Evolutionary conservation across 345 rosid genomes (phyloP), one percentile per base, ranked within the genome.

Genomic region (Euphorbia tirucalli): DNA sequence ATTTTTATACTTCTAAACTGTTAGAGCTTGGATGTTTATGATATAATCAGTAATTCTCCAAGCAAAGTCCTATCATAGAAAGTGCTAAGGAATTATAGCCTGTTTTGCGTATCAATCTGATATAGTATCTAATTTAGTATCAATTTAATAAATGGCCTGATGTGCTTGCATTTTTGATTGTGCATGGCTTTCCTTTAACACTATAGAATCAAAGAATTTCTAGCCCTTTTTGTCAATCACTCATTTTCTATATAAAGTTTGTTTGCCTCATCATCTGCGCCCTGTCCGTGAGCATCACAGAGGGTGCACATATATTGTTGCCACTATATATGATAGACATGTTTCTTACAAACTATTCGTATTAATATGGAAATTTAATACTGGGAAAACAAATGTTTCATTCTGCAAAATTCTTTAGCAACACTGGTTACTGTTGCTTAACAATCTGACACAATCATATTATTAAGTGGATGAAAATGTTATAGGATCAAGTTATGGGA

Each of bases 1-100:
- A 60, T 21, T 5, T 64, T 11, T 71, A 19, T 16, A 63, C 19
- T n/a, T 68, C 13, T 56, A 30, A 70, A 55, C 61, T 48, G 41
- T 32, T 32, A 11, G 21, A 68, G 19, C 35, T 58, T 13, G 22
- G 19, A 19, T 65, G 46, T 41, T 60, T 52, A 21, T 63, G 39
- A 15, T 37, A 49, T n/a, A 16, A 18, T 35, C 27, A 28, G 21
- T 48, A 71, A 61, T 49, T 21, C 7, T 37, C 32, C 18, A 21
- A 14, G 25, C 16, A 7, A 48, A 61, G 11, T 60, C 32, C 49
- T 31, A 15, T 21, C 0, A 13, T 24, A 30, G 37, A 65, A 44
- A 27, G 13, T 24, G 55, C 10, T 10, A 25, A 39, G 32, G n/a
- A 44, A 24, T 65, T 44, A 22, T 7, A 2, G 37, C 22, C 50